These are phyloP conservation scores for Nephelium lappaceum DNA, from an alignment of 345 rosid species.

Conservation along the genomic window DNA sequence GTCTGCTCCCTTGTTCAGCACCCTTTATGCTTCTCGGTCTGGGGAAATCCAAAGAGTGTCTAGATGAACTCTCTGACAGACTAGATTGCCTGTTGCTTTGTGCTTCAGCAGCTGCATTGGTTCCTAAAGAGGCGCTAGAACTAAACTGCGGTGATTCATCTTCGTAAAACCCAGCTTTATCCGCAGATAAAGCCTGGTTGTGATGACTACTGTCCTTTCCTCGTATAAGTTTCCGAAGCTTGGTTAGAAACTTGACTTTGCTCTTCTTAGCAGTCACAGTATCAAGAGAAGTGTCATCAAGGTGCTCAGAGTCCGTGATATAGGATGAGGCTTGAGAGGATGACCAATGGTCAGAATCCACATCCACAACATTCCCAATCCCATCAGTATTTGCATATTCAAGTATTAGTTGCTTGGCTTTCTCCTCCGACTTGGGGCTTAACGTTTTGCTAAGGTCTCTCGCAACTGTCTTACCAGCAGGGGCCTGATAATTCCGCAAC, in stretches of 20 bases:
- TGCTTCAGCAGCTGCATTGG: slow-evolving; percentile 22
- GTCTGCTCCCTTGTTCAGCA: slow-evolving; percentile 30
- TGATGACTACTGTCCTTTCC: slow-evolving; percentile 59
- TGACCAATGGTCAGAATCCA: slow-evolving; percentile 70
- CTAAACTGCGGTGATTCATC: slow-evolving; percentile 36
- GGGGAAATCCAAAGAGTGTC: slow-evolving; percentile 57
- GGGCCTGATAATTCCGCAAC: slow-evolving; percentile 70
- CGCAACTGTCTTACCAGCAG: slow-evolving; percentile 68
- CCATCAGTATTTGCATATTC: slow-evolving; percentile 72
- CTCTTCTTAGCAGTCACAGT: slow-evolving; percentile 37
- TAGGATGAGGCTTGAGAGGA: slow-evolving; percentile 57
- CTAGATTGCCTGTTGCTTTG: slow-evolving; percentile 29
- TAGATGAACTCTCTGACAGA: slow-evolving; percentile 33
- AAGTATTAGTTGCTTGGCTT: slow-evolving; percentile 78
- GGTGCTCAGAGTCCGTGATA: slow-evolving; percentile 52
- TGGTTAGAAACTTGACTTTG: slow-evolving; percentile 58
- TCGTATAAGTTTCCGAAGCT: slow-evolving; percentile 58
- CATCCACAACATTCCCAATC: slow-evolving; percentile 29
- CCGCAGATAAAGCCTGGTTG: slow-evolving; percentile 30
- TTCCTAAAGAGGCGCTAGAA: slow-evolving; percentile 31
- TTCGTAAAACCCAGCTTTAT: slow-evolving; percentile 39
- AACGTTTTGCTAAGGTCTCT: slow-evolving; percentile 80
- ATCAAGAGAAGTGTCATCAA: slow-evolving; percentile 58
- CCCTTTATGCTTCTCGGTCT: slow-evolving; percentile 37
- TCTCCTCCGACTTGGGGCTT: slow-evolving; percentile 77